A percentile compares a stretch with the other conserved stretches of the same genome.
Evolutionary conservation across 2,329 filamentous ascomycete genomes (phyloP).

Genomic region (Polytolypa hystricis): DNA sequence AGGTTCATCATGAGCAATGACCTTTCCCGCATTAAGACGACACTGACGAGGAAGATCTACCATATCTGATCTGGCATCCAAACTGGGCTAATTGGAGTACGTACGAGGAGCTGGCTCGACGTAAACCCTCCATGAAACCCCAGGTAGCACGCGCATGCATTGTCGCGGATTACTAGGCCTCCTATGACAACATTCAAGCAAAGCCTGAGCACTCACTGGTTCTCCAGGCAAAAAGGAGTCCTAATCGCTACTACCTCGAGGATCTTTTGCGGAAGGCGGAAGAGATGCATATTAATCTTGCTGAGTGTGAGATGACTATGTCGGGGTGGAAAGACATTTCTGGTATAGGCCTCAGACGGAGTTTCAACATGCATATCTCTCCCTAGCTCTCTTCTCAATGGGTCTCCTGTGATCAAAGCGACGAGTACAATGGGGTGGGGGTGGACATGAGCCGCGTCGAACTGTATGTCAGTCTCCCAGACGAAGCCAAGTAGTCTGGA

Average conservation of each 20-base stretch:
- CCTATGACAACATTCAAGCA: not conserved
- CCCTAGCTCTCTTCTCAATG: not conserved
- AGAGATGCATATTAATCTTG: not conserved
- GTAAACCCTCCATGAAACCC: constrained; percentile 2
- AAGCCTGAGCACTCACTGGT: not conserved
- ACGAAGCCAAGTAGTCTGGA: not conserved
- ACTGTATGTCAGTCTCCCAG: not conserved
- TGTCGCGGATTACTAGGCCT: not conserved
- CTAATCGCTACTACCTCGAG: not conserved
- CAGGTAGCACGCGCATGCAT: constrained; percentile 1
- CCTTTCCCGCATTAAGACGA: constrained; percentile 1
- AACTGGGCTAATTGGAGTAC: not conserved
- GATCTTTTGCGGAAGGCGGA: not conserved
- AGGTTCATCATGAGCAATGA: constrained; percentile 9
- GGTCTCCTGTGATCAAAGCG: not conserved
- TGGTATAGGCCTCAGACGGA: not conserved
- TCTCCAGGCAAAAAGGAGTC: not conserved
- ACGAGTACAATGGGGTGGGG: not conserved
- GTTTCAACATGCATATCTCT: not conserved
- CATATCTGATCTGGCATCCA: constrained; percentile 4
- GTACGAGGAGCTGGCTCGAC: constrained; percentile 1
- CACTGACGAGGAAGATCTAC: not conserved
- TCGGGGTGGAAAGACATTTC: not conserved
- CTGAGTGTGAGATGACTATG: not conserved
- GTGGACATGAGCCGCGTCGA: not conserved